Base-by-base conservation (phyloP, 78 protist species). In the Dictyostelium brefeldianum region DNA sequence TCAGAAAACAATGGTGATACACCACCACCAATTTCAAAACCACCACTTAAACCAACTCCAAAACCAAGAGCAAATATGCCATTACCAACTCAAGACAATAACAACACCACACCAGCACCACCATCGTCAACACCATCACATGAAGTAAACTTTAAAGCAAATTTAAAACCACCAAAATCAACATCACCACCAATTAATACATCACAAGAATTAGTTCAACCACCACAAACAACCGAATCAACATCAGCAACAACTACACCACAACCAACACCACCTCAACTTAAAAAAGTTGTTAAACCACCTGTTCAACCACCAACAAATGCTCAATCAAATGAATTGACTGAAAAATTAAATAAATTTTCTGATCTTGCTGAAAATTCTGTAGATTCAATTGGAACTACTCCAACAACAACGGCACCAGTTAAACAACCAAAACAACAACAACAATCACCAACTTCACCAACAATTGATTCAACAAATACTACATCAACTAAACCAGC, bases 211-310 rank as follows among this genome's bases (percentile, higher is more conserved):
- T 14, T 48, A 36, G n/a, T n/a, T n/a, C n/a, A n/a, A n/a, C 70
- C 83, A 78, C 6, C 83, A 15, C 22, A 27, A 2, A 0, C 51
- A 25, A 81, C 1, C 43, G 43, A 36, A 36, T 36, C 43, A 3
- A 36, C 43, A 22, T n/a, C 78, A 22, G 29, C 31, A 7, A 31
- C 90, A 22, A 20, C 92, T 22, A 12, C 90, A 70, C 80, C 70
- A 43, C 27, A 54, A 36, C 81, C 91, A 64, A n/a, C 78, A 64
- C 77, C 77, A 17, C 15, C 75, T 17, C 85, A 73, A 81, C 12
- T 25, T 14, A 67, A 67, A 3, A 67, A 48, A 31, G 75, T 25
- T 6, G 75, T 18, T 4, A 71, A 71, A 31, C 79, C 79, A 71
- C 14, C 50, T n/a, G 48, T 25, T 27, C 87, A 36, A 50, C 50